Evolutionary conservation across 805 yeast genomes (phyloP).

Genomic region (Debaryomyces maramus): DNA sequence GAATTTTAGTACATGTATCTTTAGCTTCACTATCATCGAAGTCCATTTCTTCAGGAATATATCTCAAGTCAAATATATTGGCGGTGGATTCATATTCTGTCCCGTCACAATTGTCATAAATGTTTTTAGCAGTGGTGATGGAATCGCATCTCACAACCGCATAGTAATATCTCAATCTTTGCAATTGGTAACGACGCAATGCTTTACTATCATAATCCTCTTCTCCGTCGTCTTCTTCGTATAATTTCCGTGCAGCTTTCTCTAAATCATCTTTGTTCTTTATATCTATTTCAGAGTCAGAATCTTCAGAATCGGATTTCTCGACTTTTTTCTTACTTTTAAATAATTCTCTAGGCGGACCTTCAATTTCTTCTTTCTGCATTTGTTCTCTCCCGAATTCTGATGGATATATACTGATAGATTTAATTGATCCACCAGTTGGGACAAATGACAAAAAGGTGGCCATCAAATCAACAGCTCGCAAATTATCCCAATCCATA

Average conservation of each 20-base stretch:
- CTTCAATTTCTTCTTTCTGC: conserved; percentile 86
- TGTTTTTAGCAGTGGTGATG: conserved; percentile 64
- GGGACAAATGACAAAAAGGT: conserved; percentile 87
- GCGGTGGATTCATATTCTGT: conserved; percentile 96
- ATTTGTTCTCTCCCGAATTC: conserved; percentile 92
- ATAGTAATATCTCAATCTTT: conserved; percentile 87
- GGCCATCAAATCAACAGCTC: conserved; percentile 83
- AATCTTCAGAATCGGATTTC: conserved; percentile 35
- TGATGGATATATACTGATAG: conserved; percentile 79
- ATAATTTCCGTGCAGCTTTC: conserved; percentile 65
- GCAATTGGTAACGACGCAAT: conserved; percentile 86
- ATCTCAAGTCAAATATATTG: conserved; percentile 87
- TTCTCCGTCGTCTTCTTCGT: conserved; percentile 79
- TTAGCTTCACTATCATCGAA: conserved; percentile 72
- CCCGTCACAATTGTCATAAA: conserved; percentile 89
- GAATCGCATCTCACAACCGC: conserved; percentile 87
- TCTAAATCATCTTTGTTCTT: conserved; percentile 51
- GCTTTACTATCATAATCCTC: conserved; percentile 82
- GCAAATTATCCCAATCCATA: conserved; percentile 96
- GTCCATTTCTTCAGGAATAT: conserved; percentile 89
- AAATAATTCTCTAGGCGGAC: conserved; percentile 89
- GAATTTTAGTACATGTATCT: conserved; percentile 71
- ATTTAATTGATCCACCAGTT: conserved; percentile 61
- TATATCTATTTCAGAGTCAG: conserved; percentile 41
- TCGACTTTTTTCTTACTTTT: conserved; percentile 36